These are phyloP conservation scores for Pseudocohnilembus persalinus DNA, from an alignment of 169 alveolate species.

Conservation along the genomic window DNA sequence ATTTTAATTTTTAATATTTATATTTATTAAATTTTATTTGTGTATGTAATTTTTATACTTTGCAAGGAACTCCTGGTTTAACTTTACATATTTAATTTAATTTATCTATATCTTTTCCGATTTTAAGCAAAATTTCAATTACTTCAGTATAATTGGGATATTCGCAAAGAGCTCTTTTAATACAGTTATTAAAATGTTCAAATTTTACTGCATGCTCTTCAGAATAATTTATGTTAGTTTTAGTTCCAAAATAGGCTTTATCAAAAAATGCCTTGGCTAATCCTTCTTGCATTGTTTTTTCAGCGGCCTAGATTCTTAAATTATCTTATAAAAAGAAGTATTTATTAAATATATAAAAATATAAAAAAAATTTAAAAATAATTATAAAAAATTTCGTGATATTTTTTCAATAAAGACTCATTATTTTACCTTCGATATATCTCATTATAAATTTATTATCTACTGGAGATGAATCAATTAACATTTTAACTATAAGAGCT, in stretches of 20 bases:
- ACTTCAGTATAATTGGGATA: constrained; percentile 92
- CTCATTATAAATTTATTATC: constrained; percentile 96
- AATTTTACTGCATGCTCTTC: constrained; percentile 50
- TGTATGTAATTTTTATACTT: constrained; percentile 41
- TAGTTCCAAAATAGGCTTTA: background rate
- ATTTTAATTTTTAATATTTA: no score
- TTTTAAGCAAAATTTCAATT: constrained; percentile 76
- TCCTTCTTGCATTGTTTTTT: constrained; percentile 92
- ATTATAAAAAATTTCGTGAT: no score
- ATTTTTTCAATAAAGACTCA: no score
- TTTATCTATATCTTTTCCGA: constrained; percentile 61
- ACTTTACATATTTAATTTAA: constrained; percentile 89
- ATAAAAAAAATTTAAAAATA: no score
- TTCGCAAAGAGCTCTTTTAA: constrained; percentile 90
- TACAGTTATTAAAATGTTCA: constrained; percentile 84
- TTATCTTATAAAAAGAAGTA: constrained; percentile 94
- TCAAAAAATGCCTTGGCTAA: constrained; percentile 77
- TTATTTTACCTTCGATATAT: no score
- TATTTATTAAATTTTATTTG: no score
- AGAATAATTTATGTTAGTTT: constrained; percentile 38
- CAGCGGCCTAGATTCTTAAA: constrained; percentile 95
- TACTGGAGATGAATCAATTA: constrained; percentile 89
- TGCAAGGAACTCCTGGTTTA: constrained; percentile 97
- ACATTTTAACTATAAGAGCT: constrained; percentile 83
- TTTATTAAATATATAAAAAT: no score